Percentiles rank a stretch among this genome's conserved stretches.
Conservation (phyloP, 2,329 filamentous ascomycete genomes). For the Metarhizium humberi region DNA sequence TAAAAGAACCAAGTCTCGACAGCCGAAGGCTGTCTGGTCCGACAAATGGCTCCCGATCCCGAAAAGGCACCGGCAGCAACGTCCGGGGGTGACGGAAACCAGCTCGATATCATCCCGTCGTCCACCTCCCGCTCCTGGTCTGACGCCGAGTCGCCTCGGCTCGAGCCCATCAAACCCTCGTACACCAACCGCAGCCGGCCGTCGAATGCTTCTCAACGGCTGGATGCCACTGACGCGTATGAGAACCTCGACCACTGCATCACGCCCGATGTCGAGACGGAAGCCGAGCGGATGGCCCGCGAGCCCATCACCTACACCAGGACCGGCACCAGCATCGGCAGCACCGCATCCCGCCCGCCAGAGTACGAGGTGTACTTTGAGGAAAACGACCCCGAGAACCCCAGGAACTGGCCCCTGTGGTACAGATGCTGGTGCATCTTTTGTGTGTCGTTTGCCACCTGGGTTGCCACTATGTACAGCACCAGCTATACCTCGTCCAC, state of each 20-base stretch:
- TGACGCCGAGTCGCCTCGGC: background rate
- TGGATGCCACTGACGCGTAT: constrained; percentile 17
- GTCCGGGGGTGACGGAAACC: background rate
- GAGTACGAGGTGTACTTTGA: constrained; percentile 69
- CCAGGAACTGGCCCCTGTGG: constrained; percentile 56
- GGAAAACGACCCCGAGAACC: constrained; percentile 53
- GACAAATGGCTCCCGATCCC: background rate
- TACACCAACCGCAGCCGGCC: constrained; percentile 12
- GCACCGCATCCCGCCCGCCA: constrained; percentile 34
- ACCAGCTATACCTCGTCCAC: constrained; percentile 71
- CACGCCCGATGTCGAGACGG: constrained; percentile 27
- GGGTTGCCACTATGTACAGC: constrained; percentile 59
- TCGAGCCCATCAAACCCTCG: constrained; percentile 1
- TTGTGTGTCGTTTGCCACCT: constrained; percentile 36
- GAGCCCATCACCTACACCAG: constrained; percentile 36
- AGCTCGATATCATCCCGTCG: background rate
- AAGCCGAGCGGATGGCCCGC: constrained; percentile 27
- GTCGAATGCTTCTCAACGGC: constrained; percentile 7
- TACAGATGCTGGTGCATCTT: constrained; percentile 33
- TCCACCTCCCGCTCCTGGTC: background rate
- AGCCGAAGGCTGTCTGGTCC: background rate
- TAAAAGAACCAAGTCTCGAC: background rate
- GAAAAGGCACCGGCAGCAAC: background rate
- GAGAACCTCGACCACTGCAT: constrained; percentile 29
- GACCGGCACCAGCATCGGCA: constrained; percentile 32